Evolutionary conservation across 352 stramenopile species (phyloP).

Genomic region (Albugo laibachii): DNA sequence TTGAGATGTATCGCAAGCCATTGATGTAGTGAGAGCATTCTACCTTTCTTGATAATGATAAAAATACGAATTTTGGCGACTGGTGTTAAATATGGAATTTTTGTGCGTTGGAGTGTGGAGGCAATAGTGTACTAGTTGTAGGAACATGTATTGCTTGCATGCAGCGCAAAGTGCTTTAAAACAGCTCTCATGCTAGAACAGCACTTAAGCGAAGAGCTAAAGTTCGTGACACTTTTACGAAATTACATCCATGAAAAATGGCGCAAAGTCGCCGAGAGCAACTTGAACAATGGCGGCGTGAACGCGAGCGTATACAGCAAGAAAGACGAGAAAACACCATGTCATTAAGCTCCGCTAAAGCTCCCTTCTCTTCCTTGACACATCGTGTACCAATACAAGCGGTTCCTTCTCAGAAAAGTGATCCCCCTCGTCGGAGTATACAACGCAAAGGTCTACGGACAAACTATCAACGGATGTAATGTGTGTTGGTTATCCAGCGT

Average conservation of each 20-base stretch:
- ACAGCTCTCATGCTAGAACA: too few species aligned
- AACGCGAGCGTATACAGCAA: constrained; percentile 11
- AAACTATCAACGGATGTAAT: background rate
- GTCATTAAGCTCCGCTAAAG: constrained; percentile 3
- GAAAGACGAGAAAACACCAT: constrained; percentile 6
- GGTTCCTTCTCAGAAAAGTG: background rate
- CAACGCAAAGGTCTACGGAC: background rate
- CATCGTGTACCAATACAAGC: background rate
- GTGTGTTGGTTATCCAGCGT: background rate
- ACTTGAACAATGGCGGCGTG: constrained; percentile 41
- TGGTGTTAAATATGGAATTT: too few species aligned
- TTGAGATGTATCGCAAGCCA: too few species aligned
- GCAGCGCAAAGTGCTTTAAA: too few species aligned
- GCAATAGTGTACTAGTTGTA: too few species aligned
- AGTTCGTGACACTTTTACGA: too few species aligned
- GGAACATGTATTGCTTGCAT: too few species aligned
- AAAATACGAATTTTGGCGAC: too few species aligned
- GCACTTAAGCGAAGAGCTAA: too few species aligned
- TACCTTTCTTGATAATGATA: too few species aligned
- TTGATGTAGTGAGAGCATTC: too few species aligned
- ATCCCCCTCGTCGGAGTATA: background rate
- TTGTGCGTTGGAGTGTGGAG: too few species aligned
- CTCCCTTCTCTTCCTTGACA: background rate
- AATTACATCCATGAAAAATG: constrained; percentile 14
- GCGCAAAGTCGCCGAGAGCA: constrained; percentile 24